Evolutionary conservation across 2,329 filamentous ascomycete species (phyloP).

Genomic region (Fusarium sp.): DNA sequence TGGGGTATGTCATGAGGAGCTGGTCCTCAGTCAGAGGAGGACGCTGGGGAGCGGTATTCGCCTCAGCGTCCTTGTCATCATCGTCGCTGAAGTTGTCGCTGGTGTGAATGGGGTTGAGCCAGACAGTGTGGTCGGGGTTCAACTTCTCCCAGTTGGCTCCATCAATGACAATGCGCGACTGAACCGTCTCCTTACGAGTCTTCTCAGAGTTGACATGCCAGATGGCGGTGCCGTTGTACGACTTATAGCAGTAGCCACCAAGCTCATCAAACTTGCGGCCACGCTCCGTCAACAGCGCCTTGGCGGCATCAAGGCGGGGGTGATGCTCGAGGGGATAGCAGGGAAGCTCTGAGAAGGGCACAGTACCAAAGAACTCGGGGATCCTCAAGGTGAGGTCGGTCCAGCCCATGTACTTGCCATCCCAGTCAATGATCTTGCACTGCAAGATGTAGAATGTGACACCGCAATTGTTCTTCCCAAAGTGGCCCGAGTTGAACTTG

Average conservation of each 20-base stretch:
- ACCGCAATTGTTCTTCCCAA: conserved; percentile 52
- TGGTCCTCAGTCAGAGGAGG: conserved; percentile 52
- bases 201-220: conserved; percentile 38
- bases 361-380: conserved; percentile 56
- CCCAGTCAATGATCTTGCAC: conserved; percentile 60
- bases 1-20: conserved; percentile 54
- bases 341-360: conserved; percentile 56
- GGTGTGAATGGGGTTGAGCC: conserved; percentile 16
- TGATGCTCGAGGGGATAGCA: conserved; percentile 60
- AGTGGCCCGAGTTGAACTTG: conserved; percentile 53
- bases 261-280: conserved; percentile 60
- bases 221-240: conserved; percentile 56
- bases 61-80: background rate
- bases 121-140: conserved; percentile 44
- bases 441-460: conserved; percentile 54
- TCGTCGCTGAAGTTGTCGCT: conserved; percentile 30
- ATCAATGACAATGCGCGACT: conserved; percentile 49
- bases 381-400: conserved; percentile 51
- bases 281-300: conserved; percentile 50
- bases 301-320: conserved; percentile 51
- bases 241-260: conserved; percentile 61
- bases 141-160: conserved; percentile 48
- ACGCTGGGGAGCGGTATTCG: conserved; percentile 23
- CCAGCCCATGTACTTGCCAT: conserved; percentile 61
- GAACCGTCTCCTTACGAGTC: conserved; percentile 44